Evolutionary conservation across 2,329 filamentous ascomycete genomes (phyloP).

Genomic region (Colletotrichum kahawae): DNA sequence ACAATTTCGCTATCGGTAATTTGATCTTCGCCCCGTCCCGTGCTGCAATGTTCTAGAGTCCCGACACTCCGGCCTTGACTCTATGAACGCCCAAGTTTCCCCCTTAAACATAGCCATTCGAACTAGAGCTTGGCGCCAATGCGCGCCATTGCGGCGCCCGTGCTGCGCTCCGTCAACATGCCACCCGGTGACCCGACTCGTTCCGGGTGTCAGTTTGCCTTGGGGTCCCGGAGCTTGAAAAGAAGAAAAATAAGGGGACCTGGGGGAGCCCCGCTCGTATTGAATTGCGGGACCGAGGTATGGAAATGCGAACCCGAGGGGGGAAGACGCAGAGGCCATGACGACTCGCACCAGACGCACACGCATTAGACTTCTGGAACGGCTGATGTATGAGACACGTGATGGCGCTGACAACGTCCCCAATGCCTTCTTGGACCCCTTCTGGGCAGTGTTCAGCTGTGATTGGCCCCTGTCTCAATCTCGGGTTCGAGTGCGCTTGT

Average conservation of each 20-base stretch:
- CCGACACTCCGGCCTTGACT: neutral
- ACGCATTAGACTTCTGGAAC: constrained; percentile 11
- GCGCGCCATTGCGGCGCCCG: neutral
- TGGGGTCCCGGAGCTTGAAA: neutral
- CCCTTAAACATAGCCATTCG: neutral
- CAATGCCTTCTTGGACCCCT: neutral
- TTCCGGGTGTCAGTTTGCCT: neutral
- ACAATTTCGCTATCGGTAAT: constrained; percentile 8
- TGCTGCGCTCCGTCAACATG: neutral
- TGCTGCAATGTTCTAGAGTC: neutral
- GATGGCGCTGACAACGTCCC: neutral
- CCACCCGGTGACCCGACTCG: neutral
- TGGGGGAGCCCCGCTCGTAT: neutral
- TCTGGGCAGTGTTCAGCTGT: neutral
- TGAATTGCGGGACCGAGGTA: neutral
- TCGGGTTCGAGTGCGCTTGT: neutral
- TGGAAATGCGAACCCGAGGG: constrained; percentile 10
- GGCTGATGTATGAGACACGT: constrained; percentile 21
- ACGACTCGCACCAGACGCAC: neutral
- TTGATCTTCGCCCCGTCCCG: neutral
- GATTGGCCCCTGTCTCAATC: neutral
- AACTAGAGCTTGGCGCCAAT: neutral
- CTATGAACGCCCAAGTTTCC: neutral
- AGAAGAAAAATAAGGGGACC: neutral
- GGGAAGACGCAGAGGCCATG: neutral